phyloP scores from a whole-genome alignment of 2,329 filamentous ascomycete species.

The Trichoderma sp. region DNA sequence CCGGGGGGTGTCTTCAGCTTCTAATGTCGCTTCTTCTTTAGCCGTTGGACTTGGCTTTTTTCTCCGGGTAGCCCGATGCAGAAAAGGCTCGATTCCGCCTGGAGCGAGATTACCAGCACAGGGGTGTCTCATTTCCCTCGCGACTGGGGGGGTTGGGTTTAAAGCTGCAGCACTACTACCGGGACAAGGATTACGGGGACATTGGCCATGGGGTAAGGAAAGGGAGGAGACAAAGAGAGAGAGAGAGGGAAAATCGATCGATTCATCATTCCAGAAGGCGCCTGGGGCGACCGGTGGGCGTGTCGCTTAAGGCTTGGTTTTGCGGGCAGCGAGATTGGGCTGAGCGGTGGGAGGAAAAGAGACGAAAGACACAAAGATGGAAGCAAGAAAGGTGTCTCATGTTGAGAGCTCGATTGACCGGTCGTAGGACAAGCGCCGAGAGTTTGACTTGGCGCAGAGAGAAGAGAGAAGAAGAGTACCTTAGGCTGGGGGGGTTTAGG shows the following conservation, averaged over 20 bases:
- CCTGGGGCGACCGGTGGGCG: conserved; percentile 10
- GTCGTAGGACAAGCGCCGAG: background rate
- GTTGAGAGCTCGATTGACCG: background rate
- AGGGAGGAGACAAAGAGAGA: background rate
- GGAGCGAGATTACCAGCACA: conserved; percentile 19
- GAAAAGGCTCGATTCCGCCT: conserved; percentile 14
- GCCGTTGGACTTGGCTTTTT: conserved; percentile 23
- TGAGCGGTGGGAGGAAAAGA: background rate
- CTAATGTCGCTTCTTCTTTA: background rate
- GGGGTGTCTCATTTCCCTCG: conserved; percentile 20
- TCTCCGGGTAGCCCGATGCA: conserved; percentile 11
- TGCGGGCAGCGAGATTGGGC: conserved; percentile 10
- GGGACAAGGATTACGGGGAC: too few species aligned
- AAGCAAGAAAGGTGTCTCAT: conserved; percentile 2
- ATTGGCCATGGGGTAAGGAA: background rate
- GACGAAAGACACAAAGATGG: background rate
- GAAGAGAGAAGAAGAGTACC: background rate
- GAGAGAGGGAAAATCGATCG: background rate
- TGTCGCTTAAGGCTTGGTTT: background rate
- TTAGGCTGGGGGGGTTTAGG: background rate
- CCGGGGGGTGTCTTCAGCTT: too few species aligned
- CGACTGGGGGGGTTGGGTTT: background rate
- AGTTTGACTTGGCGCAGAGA: background rate
- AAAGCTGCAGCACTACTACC: too few species aligned
- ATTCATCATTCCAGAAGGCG: conserved; percentile 22